Percentiles rank a stretch among this genome's conserved stretches.
These are phyloP conservation scores for Hamamelis virginiana DNA, from an alignment of 164 flowering plant species.

Conservation along the genomic window DNA sequence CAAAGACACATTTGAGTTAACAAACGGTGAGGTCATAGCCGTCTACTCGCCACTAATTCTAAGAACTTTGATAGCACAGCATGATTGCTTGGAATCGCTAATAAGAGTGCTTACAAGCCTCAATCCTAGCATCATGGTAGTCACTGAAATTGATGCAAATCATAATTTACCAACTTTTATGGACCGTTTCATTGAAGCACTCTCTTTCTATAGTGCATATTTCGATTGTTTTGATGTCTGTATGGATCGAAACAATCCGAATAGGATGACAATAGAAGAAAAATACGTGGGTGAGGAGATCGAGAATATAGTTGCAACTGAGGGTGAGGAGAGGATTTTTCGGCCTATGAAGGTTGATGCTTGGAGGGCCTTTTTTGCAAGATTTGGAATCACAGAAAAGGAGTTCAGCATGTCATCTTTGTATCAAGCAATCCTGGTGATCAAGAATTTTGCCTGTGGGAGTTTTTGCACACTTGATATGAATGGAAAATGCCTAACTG, in stretches of 20 bases:
- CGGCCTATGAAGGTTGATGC: conserved; percentile 40
- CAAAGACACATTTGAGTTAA: conserved; percentile 36
- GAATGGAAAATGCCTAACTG: conserved; percentile 37
- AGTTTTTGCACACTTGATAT: conserved; percentile 40
- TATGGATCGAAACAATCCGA: conserved; percentile 32
- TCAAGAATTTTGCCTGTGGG: conserved; percentile 30
- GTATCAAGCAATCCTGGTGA: conserved; percentile 45
- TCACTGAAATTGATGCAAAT: conserved; percentile 51
- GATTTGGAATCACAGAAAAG: conserved; percentile 47
- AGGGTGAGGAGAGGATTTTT: conserved; percentile 46
- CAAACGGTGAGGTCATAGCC: conserved; percentile 38
- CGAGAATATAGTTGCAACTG: conserved; percentile 42
- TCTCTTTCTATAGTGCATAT: conserved; percentile 48
- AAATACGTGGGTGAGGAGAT: conserved; percentile 33
- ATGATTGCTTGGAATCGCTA: conserved; percentile 28
- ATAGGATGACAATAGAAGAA: conserved; percentile 28
- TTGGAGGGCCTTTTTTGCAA: conserved; percentile 54
- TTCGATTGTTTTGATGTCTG: conserved; percentile 45
- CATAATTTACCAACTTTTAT: conserved; percentile 44
- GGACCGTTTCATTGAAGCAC: conserved; percentile 47
- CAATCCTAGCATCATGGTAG: conserved; percentile 47
- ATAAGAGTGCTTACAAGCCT: conserved; percentile 45
- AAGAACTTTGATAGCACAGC: conserved; percentile 24
- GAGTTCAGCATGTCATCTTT: conserved; percentile 40
- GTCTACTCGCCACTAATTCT: conserved; percentile 28